Evolutionary conservation across 2,329 filamentous ascomycete genomes (phyloP).

Genomic region (Cadophora luteo-olivacea): DNA sequence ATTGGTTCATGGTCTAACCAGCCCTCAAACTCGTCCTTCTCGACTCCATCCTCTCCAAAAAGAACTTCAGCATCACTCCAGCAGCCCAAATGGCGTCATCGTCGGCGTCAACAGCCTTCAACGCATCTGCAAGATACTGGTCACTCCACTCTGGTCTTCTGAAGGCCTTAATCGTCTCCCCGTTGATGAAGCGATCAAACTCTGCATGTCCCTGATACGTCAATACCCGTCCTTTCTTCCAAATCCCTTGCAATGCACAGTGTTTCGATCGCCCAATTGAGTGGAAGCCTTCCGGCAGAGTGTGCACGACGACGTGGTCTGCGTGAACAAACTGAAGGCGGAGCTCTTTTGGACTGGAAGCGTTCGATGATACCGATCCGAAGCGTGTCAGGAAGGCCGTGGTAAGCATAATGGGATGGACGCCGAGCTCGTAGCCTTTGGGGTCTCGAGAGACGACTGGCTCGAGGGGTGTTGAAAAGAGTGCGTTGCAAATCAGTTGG

Average conservation of each 20-base stretch:
- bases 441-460: constrained; percentile 34
- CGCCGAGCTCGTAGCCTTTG: constrained; percentile 44
- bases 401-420: constrained; percentile 41
- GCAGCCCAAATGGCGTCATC: constrained; percentile 45
- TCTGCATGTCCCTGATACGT: constrained; percentile 53
- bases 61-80: constrained; percentile 45
- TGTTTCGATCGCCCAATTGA: constrained; percentile 40
- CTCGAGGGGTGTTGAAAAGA: constrained; percentile 40
- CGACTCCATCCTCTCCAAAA: constrained; percentile 32
- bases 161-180: constrained; percentile 48
- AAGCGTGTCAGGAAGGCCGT: constrained; percentile 35
- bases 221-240: constrained; percentile 47
- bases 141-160: constrained; percentile 39
- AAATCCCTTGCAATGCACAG: constrained; percentile 50
- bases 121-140: constrained; percentile 33
- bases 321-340: constrained; percentile 50
- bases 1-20: neutral
- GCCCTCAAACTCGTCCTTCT: neutral
- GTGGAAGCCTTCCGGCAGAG: constrained; percentile 29
- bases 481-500: constrained; percentile 49
- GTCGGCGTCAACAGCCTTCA: constrained; percentile 35
- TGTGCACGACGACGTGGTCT: constrained; percentile 39
- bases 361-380: constrained; percentile 21
- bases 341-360: constrained; percentile 29
- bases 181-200: constrained; percentile 51